A percentile compares a stretch with the other conserved stretches of the same genome.
Conservation (phyloP, 768 basidiomycete species). For the Agrocybe praecox region DNA sequence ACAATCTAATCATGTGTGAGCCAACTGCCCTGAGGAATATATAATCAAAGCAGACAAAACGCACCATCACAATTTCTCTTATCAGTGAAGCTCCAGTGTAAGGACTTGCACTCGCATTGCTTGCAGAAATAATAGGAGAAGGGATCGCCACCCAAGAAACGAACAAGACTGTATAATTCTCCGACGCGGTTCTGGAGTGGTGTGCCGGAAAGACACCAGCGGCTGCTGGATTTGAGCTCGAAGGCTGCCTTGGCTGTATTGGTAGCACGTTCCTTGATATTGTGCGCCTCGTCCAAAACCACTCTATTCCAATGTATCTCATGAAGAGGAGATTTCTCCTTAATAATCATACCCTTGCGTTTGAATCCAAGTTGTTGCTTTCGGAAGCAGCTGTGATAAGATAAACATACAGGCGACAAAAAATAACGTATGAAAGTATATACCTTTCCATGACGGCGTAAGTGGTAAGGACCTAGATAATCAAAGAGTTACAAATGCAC, state of each 20-base stretch:
- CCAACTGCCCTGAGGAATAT: neutral
- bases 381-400: slow-evolving; percentile 71
- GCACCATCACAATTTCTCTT: slow-evolving; percentile 82
- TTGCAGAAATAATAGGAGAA: slow-evolving; percentile 96
- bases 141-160: slow-evolving; percentile 92
- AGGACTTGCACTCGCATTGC: slow-evolving; percentile 88
- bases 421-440: neutral
- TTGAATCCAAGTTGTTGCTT: slow-evolving; percentile 94
- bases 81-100: slow-evolving; percentile 93
- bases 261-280: slow-evolving; percentile 93
- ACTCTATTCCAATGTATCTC: slow-evolving; percentile 83
- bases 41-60: slow-evolving; percentile 16
- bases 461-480: slow-evolving; percentile 71
- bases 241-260: slow-evolving; percentile 99
- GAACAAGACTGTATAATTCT: slow-evolving; percentile 92
- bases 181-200: slow-evolving; percentile 99
- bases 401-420: neutral
- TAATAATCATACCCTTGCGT: slow-evolving; percentile 79
- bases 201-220: slow-evolving; percentile 97
- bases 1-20: slow-evolving; percentile 53
- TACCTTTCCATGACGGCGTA: slow-evolving; percentile 84
- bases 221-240: slow-evolving; percentile 75
- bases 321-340: slow-evolving; percentile 88
- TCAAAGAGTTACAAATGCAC: neutral
- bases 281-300: slow-evolving; percentile 93